Base-by-base conservation (phyloP, 768 basidiomycete genomes). In the Podaxis carcinomalis region DNA sequence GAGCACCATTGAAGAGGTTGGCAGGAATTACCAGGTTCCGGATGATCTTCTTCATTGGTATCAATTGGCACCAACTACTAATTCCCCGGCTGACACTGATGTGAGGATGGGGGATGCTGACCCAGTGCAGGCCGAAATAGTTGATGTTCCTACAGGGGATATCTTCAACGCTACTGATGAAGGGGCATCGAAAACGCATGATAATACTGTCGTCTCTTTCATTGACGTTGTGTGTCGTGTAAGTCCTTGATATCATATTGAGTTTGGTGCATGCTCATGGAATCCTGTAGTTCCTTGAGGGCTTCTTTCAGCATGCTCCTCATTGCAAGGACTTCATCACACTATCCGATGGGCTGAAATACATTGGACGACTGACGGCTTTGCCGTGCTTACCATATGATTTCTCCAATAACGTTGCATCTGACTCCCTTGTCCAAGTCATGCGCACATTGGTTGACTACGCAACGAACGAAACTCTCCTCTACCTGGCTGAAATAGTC, bases 251-350 rank as follows among this genome's bases (percentile, higher is more conserved):
- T 36, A 25, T 62, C 60, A 21, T 47, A 36, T 13, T 54, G 28
- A 50, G 4, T n/a, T 47, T 13, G 27, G 23, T 52, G 44, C 1
- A 59, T 44, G 56, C 23, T 63, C 54, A 59, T 47, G 54, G 49
- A 27, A 40, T 23, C 49, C 36, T 62, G n/a, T 54, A 95, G 93
- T 95, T 97, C 73, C 80, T 95, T 57, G 93, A 95, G 72, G 95
- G 97, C 5, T 81, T 98, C 44, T 95, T 98, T 77, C 94, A 95
- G 67, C 95, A 96, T 69, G 80, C 86, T 1, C 85, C 87, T 23
- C 92, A 98, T 72, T 92, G 92, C 78, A 86, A 86, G 65, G 96
- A 98, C 66, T 98, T 98, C 71, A 85, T 97, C 62, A 76, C 81
- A 51, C 79, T 82, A 62, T 80, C 87, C 4, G 84, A 95, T 67